Conservation (phyloP, 2,329 filamentous ascomycete genomes). For the Colletotrichum caudatum region DNA sequence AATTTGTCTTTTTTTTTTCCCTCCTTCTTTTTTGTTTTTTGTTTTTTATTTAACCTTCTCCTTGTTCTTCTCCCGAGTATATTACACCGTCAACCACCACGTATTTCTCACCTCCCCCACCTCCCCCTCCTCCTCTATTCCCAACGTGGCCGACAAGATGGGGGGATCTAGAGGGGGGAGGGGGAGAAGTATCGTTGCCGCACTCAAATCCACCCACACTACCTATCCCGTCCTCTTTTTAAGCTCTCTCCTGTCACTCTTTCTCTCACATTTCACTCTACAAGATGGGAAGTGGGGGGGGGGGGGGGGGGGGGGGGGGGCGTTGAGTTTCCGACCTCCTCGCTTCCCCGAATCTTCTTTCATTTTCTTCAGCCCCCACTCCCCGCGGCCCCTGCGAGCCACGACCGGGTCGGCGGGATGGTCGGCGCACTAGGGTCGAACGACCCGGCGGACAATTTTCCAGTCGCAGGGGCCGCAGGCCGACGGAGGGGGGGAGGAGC, state of each 20-base stretch:
- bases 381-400: no score
- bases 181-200: not conserved
- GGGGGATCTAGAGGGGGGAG: no score
- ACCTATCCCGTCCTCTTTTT: not conserved
- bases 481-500: not conserved
- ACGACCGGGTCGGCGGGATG: no score
- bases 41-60: no score
- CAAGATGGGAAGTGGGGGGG: not conserved
- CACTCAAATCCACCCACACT: no score
- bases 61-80: not conserved
- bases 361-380: no score
- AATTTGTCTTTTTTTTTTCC: no score
- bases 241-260: not conserved
- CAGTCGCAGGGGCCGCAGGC: not conserved
- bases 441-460: not conserved
- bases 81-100: not conserved
- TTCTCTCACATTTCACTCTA: not conserved
- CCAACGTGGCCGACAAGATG: no score
- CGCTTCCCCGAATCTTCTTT: no score
- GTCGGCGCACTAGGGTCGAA: no score
- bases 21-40: no score
- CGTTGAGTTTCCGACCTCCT: not conserved
- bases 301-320: no score
- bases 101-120: not conserved
- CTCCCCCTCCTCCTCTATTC: not conserved